A percentile compares a stretch with the other conserved stretches of the same genome.
These are phyloP conservation scores for Sclerotinia minor DNA, from an alignment of 2,329 filamentous ascomycete species.

Conservation along the genomic window DNA sequence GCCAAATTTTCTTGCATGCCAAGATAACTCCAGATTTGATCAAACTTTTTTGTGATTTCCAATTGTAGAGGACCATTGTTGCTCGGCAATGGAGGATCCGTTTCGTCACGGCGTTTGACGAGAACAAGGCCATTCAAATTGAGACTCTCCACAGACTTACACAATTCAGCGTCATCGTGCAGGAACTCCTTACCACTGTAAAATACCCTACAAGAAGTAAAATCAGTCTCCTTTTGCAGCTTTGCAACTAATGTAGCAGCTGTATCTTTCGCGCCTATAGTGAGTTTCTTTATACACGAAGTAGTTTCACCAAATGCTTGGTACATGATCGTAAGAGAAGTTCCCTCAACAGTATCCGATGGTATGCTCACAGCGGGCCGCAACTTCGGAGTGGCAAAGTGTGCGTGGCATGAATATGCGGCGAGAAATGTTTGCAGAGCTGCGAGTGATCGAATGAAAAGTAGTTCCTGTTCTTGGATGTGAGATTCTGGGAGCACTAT, in stretches of 20 bases:
- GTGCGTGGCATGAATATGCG: slow-evolving; percentile 61
- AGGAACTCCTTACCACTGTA: slow-evolving; percentile 66
- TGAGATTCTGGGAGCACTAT: slow-evolving; percentile 52
- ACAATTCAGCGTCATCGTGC: slow-evolving; percentile 58
- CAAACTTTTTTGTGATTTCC: slow-evolving; percentile 79
- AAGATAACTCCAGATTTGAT: slow-evolving; percentile 79
- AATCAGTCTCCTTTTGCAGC: slow-evolving; percentile 69
- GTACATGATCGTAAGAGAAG: slow-evolving; percentile 67
- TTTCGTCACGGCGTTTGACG: slow-evolving; percentile 59
- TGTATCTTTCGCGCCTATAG: slow-evolving; percentile 70
- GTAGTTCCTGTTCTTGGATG: slow-evolving; percentile 55
- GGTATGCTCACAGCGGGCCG: slow-evolving; percentile 54
- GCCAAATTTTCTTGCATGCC: slow-evolving; percentile 70
- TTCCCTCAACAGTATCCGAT: slow-evolving; percentile 58
- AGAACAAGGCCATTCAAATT: slow-evolving; percentile 66
- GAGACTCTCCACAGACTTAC: slow-evolving; percentile 67
- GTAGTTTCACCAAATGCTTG: slow-evolving; percentile 67
- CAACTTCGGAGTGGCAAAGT: slow-evolving; percentile 59
- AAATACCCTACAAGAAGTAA: slow-evolving; percentile 73
- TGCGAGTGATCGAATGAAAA: slow-evolving; percentile 68
- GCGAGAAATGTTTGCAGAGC: slow-evolving; percentile 68
- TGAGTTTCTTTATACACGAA: slow-evolving; percentile 60
- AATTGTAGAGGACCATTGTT: slow-evolving; percentile 67
- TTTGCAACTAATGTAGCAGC: slow-evolving; percentile 66
- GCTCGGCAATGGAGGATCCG: slow-evolving; percentile 49